Base-by-base conservation (phyloP, 345 rosid species). In the Litchi chinensis region DNA sequence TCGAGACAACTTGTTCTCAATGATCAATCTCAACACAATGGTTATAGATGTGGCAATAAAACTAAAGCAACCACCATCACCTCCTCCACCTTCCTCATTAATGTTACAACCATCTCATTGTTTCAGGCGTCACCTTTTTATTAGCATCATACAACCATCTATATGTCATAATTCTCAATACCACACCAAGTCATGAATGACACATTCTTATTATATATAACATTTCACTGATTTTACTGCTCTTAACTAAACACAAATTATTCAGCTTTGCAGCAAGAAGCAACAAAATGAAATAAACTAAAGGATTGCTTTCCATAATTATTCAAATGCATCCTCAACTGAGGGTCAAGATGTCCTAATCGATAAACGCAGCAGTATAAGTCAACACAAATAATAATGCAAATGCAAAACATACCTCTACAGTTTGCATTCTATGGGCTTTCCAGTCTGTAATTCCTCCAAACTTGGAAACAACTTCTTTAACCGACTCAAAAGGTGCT, bases 401-500 rank as follows among this genome's bases (percentile, higher is more conserved):
- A 21, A 59, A 70, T 50, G 10, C 54, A 57, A 2, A 60, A 39
- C 13, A 60, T 88, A 95, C 99, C 97, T 93, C 96, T 79, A 91
- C 87, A 18, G 92, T 87, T 86, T 90, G 87, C 83, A 89, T 77
- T 86, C 83, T 89, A 78, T 93, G 99, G 62, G 95, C 99, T 87
- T 93, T 95, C 99, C 99, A 95, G 74, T 95, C 99, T 65, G 91
- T 91, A 79, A 93, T 93, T 76, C 99, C 99, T 15, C 99, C 99
- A 81, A 95, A 93, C 87, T 88, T 93, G 65, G 98, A 93, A 82
- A 95, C 99, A 71, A 90, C 99, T 83, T 90, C 93, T 89, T 95
- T 93, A 76, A 95, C 99, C 18, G 99, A 93, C 84, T 95, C 98
- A 76, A 95, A 82, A 75, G 98, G 99, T 43, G 97, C 91, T 19